Evolutionary conservation across 495 filamentous ascomycete genomes (phyloP).

Genomic region (Aspergillus diversus): DNA sequence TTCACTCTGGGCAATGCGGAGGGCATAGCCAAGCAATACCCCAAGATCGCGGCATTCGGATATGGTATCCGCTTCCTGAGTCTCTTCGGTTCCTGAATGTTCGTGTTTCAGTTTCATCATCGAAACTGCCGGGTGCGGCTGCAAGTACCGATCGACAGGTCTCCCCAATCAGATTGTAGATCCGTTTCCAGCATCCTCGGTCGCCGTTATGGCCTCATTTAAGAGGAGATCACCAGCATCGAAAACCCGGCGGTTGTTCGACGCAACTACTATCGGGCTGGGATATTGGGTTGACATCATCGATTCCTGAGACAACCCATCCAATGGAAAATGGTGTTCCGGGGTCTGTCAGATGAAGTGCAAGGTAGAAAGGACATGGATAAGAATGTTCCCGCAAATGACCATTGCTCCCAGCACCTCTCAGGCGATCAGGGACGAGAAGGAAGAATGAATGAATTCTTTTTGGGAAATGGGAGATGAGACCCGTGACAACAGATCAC

Average conservation of each 20-base stretch:
- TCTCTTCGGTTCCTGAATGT: background rate
- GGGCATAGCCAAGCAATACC: too few species aligned
- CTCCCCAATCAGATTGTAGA: background rate
- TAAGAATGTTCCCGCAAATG: too few species aligned
- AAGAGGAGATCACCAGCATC: background rate
- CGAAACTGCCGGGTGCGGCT: constrained; percentile 1
- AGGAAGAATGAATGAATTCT: too few species aligned
- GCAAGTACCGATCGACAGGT: background rate
- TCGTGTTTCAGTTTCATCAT: constrained; percentile 3
- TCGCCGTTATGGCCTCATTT: background rate
- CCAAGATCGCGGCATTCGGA: too few species aligned
- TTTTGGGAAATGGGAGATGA: too few species aligned
- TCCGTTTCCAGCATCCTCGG: background rate
- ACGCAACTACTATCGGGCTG: background rate
- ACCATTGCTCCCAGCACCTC: too few species aligned
- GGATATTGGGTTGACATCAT: background rate
- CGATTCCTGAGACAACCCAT: background rate
- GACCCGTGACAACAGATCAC: too few species aligned
- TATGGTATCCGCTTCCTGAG: too few species aligned
- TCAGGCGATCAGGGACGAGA: too few species aligned
- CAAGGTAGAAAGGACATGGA: background rate
- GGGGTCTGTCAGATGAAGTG: too few species aligned
- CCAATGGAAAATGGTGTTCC: too few species aligned
- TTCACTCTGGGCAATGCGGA: too few species aligned
- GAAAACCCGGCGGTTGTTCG: background rate